These are phyloP conservation scores for Tolypocladium tropicale DNA, from an alignment of 2,329 filamentous ascomycete species.

Conservation along the genomic window DNA sequence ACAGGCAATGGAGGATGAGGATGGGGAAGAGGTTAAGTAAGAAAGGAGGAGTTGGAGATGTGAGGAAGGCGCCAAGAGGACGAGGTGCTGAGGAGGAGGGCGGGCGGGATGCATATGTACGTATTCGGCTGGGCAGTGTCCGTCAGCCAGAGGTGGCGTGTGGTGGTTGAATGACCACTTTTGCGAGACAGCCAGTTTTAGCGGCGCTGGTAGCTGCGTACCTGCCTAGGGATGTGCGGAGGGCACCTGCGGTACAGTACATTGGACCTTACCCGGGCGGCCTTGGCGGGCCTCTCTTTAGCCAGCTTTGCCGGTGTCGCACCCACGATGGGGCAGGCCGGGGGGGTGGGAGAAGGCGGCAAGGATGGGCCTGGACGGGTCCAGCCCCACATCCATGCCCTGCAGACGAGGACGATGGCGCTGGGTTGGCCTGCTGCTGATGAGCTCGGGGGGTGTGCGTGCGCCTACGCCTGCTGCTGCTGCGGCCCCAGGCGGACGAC, in stretches of 20 bases:
- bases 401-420: not conserved
- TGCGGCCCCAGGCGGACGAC: not conserved
- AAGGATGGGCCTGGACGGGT: not conserved
- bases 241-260: too few species aligned
- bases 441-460: not conserved
- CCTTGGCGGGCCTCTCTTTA: not conserved
- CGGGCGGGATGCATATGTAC: constrained; percentile 13
- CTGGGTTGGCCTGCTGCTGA: not conserved
- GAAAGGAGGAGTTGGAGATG: constrained; percentile 1
- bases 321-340: not conserved
- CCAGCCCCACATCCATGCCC: constrained; percentile 2
- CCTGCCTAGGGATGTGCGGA: constrained; percentile 1
- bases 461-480: not conserved
- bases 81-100: constrained; percentile 7
- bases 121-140: not conserved
- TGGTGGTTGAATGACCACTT: constrained; percentile 5
- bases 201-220: constrained; percentile 6
- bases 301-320: not conserved
- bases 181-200: constrained; percentile 5
- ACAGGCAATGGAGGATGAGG: constrained; percentile 1
- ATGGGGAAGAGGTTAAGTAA: not conserved
- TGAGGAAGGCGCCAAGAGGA: constrained; percentile 1
- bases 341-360: not conserved
- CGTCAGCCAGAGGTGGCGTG: not conserved
- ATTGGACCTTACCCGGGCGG: not conserved